Percentiles rank a stretch among this genome's conserved stretches.
These are phyloP conservation scores for Coemansia sp. DNA, from an alignment of 192 early-diverging fungal species.

Conservation along the genomic window DNA sequence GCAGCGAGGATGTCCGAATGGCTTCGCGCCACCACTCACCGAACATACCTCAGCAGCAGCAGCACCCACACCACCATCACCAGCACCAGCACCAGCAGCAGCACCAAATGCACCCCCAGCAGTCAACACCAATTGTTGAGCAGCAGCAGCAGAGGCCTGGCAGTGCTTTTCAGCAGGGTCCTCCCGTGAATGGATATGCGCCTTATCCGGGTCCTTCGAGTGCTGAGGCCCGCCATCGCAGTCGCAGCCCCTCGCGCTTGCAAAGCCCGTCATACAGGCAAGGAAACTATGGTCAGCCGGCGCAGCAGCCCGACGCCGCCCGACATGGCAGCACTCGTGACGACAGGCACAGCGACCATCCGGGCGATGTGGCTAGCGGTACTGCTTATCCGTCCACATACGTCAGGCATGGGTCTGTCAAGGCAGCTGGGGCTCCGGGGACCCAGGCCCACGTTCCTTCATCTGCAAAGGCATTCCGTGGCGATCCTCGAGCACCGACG, in stretches of 20 bases:
- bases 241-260: conserved; percentile 33
- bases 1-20: conserved; percentile 22
- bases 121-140: conserved; percentile 19
- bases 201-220: conserved; percentile 16
- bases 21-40: conserved; percentile 44
- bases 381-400: conserved; percentile 1
- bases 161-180: conserved; percentile 39
- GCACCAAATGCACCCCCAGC: conserved; percentile 7
- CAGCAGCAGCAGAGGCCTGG: background rate
- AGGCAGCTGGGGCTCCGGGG: background rate
- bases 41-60: conserved; percentile 23
- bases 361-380: background rate
- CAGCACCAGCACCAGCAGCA: conserved; percentile 10
- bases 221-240: conserved; percentile 12
- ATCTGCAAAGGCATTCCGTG: background rate
- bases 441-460: background rate
- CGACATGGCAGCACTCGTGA: background rate
- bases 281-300: conserved; percentile 14
- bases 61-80: conserved; percentile 12
- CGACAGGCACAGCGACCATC: conserved; percentile 6
- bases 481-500: background rate
- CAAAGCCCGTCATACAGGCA: conserved; percentile 25
- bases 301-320: background rate
- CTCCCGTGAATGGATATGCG: conserved; percentile 40
- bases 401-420: conserved; percentile 11